Evolutionary conservation across 345 rosid species (phyloP).

Genomic region (Eucalyptus pauciflora): DNA sequence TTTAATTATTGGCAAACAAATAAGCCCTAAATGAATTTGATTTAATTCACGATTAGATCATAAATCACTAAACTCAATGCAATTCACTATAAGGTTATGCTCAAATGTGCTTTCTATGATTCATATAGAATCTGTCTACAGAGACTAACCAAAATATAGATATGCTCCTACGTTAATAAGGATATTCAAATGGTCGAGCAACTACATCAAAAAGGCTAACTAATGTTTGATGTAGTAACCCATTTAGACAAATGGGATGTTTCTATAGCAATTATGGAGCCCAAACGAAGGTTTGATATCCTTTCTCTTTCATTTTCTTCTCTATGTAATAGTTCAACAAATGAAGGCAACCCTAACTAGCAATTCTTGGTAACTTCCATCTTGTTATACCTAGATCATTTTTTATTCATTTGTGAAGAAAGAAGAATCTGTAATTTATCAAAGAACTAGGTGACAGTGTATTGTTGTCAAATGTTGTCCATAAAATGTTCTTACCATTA

Average conservation of each 20-base stretch:
- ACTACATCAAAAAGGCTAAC: background rate
- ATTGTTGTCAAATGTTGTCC: background rate
- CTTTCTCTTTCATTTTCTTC: background rate
- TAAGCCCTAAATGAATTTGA: background rate
- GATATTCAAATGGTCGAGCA: background rate
- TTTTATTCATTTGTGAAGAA: background rate
- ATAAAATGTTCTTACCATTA: background rate
- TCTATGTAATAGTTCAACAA: background rate
- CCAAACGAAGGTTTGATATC: background rate
- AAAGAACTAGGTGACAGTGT: background rate
- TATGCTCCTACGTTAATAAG: background rate
- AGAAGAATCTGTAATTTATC: background rate
- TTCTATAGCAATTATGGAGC: background rate
- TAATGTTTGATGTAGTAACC: background rate
- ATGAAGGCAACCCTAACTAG: background rate
- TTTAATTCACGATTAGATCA: background rate
- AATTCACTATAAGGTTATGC: background rate
- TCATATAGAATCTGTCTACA: background rate
- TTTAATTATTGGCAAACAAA: background rate
- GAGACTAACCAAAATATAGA: background rate
- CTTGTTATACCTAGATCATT: background rate
- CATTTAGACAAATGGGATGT: background rate
- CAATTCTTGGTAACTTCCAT: background rate
- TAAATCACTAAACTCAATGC: background rate
- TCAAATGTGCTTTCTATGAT: background rate